Evolutionary conservation across 2,329 filamentous ascomycete genomes (phyloP), one percentile per base, ranked within the genome.

Genomic region (Aureobasidium sp.): DNA sequence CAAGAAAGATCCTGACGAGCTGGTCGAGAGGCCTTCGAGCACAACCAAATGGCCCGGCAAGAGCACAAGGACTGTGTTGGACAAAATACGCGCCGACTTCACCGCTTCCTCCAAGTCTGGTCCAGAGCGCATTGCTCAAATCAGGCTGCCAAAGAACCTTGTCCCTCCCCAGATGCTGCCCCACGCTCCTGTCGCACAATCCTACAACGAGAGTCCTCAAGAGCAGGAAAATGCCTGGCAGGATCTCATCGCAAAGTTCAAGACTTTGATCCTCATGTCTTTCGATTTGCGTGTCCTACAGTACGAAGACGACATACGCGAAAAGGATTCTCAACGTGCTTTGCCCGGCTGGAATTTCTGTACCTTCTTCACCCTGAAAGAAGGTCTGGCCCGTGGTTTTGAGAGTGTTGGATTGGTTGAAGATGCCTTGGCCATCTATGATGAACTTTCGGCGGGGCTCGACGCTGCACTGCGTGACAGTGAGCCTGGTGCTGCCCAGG

Each of bases 321-420:
- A 96, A 68, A 93, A 90, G 64, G 91, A 97, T 61, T 80, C 85
- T 0, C 90, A 97, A 67, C 80, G 91, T 41, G 84, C 77, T 29
- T 72, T 98, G 16, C 93, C 93, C 0, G 93, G 93, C 0, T 98
- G 93, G 93, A 98, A 98, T 65, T 98, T 98, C 66, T 97, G 93
- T 70, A 98, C 93, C 0, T 98, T 98, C 67, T 98, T 98, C 67
- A 90, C 98, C 14, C 77, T 98, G 7, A 98, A 98, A 64, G 93
- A 98, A 68, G 93, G 93, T 0, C 73, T 98, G 30, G 91, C 93
- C 1, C 80, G 88, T 60, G 94, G 91, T 0, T 95, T 98, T 60
- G 94, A 98, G 68, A 97, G 88, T 65, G 90, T 97, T 3, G 94
- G 94, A 0, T 75, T 98, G 8, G 88, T 96, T 7, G 93, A 98